phyloP scores from a whole-genome alignment of 768 basidiomycete species.

The Mycena olivaceomarginata region DNA sequence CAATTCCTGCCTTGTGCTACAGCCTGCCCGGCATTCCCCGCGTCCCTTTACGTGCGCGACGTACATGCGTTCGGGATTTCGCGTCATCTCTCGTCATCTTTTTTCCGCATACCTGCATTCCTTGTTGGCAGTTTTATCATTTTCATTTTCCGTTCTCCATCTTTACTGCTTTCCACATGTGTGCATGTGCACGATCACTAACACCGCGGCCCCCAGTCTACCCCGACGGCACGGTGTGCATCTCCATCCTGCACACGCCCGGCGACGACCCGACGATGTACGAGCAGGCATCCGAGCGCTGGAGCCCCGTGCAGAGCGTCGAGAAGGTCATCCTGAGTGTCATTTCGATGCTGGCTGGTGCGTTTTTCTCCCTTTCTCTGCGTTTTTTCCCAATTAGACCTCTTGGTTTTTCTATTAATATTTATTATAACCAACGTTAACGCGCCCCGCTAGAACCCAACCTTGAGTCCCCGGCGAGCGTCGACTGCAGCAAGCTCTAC shows the following conservation, averaged over 20 bases:
- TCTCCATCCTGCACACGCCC: constrained; percentile 97
- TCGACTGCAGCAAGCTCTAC: constrained; percentile 98
- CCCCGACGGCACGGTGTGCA: constrained; percentile 97
- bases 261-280: constrained; percentile 95
- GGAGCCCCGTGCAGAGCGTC: constrained; percentile 99
- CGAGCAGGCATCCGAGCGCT: constrained; percentile 95
- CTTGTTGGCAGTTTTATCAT: background rate
- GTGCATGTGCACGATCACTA: background rate
- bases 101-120: too few species aligned
- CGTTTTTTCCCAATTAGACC: background rate
- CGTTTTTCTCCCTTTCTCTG: constrained; percentile 43
- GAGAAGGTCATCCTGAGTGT: constrained; percentile 98
- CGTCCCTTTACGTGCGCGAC: too few species aligned
- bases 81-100: too few species aligned
- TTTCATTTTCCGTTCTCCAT: constrained; percentile 3
- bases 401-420: constrained; percentile 10
- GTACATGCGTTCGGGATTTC: too few species aligned
- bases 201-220: constrained; percentile 79
- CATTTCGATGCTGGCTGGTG: constrained; percentile 97
- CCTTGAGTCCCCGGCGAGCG: constrained; percentile 97
- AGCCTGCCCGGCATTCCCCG: too few species aligned
- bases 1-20: too few species aligned
- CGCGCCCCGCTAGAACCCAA: constrained; percentile 84
- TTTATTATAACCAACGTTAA: background rate
- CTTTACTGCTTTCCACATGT: background rate